Conservation (phyloP, 306 rosid species). For the Vigna angularis region DNA sequence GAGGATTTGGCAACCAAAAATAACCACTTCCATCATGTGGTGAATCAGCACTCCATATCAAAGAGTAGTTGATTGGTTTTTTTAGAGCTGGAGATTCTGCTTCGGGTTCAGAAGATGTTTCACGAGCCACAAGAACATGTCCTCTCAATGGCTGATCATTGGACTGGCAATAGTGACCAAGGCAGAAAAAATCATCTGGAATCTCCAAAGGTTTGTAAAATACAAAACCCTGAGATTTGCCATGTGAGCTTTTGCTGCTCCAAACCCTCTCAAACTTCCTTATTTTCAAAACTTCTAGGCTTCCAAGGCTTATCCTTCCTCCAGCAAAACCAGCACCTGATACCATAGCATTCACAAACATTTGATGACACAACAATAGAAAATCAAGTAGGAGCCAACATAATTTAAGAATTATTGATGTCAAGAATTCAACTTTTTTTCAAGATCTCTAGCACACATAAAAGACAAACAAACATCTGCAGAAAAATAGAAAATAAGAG, state of each 20-base stretch:
- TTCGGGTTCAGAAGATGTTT: background rate
- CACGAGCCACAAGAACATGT: constrained; percentile 20
- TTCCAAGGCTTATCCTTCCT: constrained; percentile 23
- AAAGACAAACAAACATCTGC: too few relatives aligned
- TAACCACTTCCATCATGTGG: constrained; percentile 26
- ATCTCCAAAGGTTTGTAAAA: constrained; percentile 27
- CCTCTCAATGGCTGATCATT: constrained; percentile 16
- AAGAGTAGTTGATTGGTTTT: constrained; percentile 22
- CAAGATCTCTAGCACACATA: background rate
- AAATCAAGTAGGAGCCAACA: background rate
- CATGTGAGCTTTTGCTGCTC: constrained; percentile 5
- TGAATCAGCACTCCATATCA: constrained; percentile 28
- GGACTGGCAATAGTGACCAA: constrained; percentile 26
- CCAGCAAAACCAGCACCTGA: constrained; percentile 12
- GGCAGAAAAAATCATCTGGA: constrained; percentile 14
- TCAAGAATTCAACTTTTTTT: background rate
- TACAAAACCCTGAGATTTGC: background rate
- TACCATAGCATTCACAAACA: background rate
- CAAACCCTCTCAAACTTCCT: constrained; percentile 20
- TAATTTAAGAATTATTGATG: constrained; percentile 1
- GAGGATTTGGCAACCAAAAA: constrained; percentile 34
- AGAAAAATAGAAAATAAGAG: too few relatives aligned
- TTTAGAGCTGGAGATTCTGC: constrained; percentile 18
- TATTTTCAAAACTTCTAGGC: constrained; percentile 5
- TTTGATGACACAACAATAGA: background rate